Percentiles rank a stretch among this genome's conserved stretches.
Evolutionary conservation across 352 stramenopile species (phyloP).

Genomic region (Phytopythium kandeliae): DNA sequence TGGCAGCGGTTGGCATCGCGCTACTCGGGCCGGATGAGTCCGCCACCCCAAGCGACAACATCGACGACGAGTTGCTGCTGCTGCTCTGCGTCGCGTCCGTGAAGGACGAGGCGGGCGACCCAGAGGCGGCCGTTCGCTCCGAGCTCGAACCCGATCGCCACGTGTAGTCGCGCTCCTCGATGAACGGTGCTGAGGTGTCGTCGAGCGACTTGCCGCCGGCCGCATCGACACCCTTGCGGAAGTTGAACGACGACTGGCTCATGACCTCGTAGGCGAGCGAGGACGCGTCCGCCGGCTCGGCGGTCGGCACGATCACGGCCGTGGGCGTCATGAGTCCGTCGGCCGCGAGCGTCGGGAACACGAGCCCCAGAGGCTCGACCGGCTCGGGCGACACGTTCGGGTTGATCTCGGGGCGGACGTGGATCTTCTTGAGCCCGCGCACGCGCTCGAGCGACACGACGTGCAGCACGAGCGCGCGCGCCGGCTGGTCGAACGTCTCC

Average conservation of each 20-base stretch:
- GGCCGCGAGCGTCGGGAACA: constrained; percentile 66
- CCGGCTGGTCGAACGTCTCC: constrained; percentile 57
- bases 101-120: background rate
- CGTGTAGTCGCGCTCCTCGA: constrained; percentile 51
- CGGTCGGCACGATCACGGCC: constrained; percentile 25
- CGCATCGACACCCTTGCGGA: constrained; percentile 24
- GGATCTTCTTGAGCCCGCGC: constrained; percentile 40
- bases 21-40: constrained; percentile 2
- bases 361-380: constrained; percentile 50
- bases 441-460: constrained; percentile 65
- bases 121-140: background rate
- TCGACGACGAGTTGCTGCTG: background rate
- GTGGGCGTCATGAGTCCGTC: constrained; percentile 34
- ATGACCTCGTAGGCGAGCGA: constrained; percentile 34
- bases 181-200: constrained; percentile 38
- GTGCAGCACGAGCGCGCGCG: constrained; percentile 65
- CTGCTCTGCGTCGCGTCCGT: constrained; percentile 3
- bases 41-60: background rate
- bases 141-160: constrained; percentile 11
- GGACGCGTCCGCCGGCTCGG: constrained; percentile 16
- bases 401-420: constrained; percentile 72
- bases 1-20: constrained; percentile 10
- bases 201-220: constrained; percentile 19
- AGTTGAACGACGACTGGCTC: constrained; percentile 58
- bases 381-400: constrained; percentile 80